Evolutionary conservation across 768 basidiomycete species (phyloP).

Genomic region (Amanita phalloides): DNA sequence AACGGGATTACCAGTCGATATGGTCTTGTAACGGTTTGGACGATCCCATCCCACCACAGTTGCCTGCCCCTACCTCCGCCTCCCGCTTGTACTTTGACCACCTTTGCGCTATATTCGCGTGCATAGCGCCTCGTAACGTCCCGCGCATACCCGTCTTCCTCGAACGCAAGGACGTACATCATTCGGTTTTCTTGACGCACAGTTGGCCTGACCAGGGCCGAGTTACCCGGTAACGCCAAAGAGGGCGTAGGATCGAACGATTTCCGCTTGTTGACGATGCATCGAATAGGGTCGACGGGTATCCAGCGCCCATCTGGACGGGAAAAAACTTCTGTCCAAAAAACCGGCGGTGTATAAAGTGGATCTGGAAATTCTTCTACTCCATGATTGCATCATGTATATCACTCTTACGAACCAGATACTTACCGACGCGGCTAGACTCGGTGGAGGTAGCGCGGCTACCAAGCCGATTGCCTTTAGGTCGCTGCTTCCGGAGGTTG

Average conservation of each 20-base stretch:
- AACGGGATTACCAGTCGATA: constrained; percentile 66
- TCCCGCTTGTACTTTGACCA: constrained; percentile 57
- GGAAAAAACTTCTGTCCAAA: constrained; percentile 97
- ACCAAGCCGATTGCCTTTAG: constrained; percentile 25
- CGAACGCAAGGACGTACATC: constrained; percentile 87
- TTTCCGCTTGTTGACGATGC: constrained; percentile 69
- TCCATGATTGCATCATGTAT: not conserved
- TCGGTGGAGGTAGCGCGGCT: not conserved
- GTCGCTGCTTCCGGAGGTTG: constrained; percentile 46
- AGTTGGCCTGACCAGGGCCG: not conserved
- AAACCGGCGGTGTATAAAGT: constrained; percentile 64
- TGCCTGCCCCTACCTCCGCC: constrained; percentile 48
- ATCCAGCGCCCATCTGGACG: constrained; percentile 88
- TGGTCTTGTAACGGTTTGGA: constrained; percentile 53
- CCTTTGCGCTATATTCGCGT: constrained; percentile 66
- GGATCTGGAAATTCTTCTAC: constrained; percentile 37
- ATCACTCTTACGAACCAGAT: not conserved
- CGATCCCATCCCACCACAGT: constrained; percentile 80
- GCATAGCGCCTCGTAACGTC: constrained; percentile 92
- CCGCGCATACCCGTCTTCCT: constrained; percentile 87
- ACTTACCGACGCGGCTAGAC: not conserved
- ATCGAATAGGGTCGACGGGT: constrained; percentile 82
- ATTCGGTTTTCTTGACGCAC: constrained; percentile 58
- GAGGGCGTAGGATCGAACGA: constrained; percentile 61
- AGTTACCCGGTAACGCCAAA: constrained; percentile 7